Evolutionary conservation across 192 early-diverging fungal genomes (phyloP).

Genomic region (Coemansia sp.): DNA sequence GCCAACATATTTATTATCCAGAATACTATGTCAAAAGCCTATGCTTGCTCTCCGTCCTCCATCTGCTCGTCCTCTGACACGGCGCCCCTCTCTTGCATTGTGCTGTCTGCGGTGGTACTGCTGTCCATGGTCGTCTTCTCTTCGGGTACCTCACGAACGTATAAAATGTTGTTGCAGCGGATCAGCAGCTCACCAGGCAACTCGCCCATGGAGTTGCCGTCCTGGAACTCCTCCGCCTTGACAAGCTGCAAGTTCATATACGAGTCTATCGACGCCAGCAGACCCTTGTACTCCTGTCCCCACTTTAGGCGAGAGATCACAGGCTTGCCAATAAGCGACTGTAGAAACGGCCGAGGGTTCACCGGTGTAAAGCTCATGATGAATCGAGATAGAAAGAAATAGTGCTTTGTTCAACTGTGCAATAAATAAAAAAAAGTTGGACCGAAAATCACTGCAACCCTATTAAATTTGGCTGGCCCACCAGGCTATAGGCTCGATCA

Average conservation of each 20-base stretch:
- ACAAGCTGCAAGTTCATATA: constrained; percentile 98
- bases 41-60: constrained; percentile 43
- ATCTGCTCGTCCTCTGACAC: constrained; percentile 47
- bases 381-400: neutral
- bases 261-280: constrained; percentile 83
- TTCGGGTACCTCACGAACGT: constrained; percentile 62
- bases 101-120: neutral
- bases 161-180: constrained; percentile 85
- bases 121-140: constrained; percentile 33
- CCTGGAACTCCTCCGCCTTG: constrained; percentile 93
- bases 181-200: constrained; percentile 91
- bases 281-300: constrained; percentile 97
- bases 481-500: neutral
- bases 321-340: constrained; percentile 87
- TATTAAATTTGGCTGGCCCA: neutral
- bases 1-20: constrained; percentile 1
- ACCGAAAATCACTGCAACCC: neutral
- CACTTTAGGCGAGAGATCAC: constrained; percentile 95
- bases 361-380: constrained; percentile 74
- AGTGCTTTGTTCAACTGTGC: neutral
- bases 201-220: constrained; percentile 81
- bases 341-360: constrained; percentile 97
- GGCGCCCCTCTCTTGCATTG: neutral
- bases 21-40: neutral
- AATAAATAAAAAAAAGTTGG: neutral